Percentiles rank a stretch among this genome's conserved stretches.
Evolutionary conservation across 2,329 filamentous ascomycete genomes (phyloP).

Genomic region (Trichophyton equinum): DNA sequence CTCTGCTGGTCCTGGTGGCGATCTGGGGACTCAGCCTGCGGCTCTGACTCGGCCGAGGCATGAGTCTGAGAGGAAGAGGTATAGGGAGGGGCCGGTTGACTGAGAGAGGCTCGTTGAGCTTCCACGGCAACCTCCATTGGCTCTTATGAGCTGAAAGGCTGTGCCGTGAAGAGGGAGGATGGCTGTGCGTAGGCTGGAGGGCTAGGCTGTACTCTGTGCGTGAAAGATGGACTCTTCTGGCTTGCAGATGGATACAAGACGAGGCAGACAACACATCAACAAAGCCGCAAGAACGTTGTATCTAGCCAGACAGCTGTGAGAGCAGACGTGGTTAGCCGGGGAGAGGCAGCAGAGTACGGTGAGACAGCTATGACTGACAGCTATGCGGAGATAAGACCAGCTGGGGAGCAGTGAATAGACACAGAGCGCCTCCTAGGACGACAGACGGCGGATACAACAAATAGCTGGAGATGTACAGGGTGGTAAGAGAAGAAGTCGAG

Average conservation of each 20-base stretch:
- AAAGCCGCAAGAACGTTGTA: not conserved
- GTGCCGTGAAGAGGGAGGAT: not conserved
- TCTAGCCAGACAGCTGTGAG: not conserved
- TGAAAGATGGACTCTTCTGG: not conserved
- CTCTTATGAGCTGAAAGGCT: not conserved
- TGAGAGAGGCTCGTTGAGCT: not conserved
- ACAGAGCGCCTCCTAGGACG: too few relatives aligned
- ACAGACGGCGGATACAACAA: too few relatives aligned
- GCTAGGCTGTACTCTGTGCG: not conserved
- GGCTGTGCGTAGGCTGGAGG: not conserved
- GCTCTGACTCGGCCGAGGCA: not conserved
- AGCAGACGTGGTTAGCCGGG: not conserved
- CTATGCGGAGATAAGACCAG: not conserved
- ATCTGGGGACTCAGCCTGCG: not conserved
- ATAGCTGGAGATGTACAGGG: too few relatives aligned
- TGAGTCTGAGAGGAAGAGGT: constrained; percentile 5
- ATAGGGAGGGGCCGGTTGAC: constrained; percentile 5
- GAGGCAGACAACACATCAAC: not conserved
- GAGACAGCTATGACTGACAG: not conserved
- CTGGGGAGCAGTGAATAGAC: not conserved
- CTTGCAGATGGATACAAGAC: not conserved
- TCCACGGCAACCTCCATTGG: constrained; percentile 13
- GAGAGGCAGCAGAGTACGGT: not conserved
- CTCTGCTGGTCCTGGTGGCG: not conserved
- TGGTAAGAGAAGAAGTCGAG: too few relatives aligned